Conservation (phyloP, 169 alveolate genomes). For the Condylostoma magnum region DNA sequence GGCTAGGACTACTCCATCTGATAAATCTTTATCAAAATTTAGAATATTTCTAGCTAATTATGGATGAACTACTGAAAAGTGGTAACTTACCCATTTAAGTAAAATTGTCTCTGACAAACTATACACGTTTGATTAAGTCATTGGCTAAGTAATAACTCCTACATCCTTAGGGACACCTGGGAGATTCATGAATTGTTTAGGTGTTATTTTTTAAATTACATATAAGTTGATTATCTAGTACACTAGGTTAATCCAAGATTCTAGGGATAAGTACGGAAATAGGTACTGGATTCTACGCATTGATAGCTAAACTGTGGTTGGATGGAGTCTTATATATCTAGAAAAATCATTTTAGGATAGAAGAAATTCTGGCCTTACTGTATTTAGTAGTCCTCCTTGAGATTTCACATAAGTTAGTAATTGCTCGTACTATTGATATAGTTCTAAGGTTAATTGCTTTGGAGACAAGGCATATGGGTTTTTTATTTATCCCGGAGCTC, state of each 20-base stretch:
- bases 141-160: conserved; percentile 46
- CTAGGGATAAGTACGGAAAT: conserved; percentile 75
- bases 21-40: conserved; percentile 79
- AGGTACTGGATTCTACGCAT: conserved; percentile 60
- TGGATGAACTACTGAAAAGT: conserved; percentile 76
- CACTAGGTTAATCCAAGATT: conserved; percentile 87
- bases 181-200: conserved; percentile 61
- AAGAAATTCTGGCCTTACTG: conserved; percentile 84
- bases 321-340: conserved; percentile 36
- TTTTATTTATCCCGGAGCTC: conserved; percentile 69
- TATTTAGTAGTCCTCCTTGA: conserved; percentile 83
- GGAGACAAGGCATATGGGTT: conserved; percentile 31
- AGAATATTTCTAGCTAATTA: conserved; percentile 53
- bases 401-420: conserved; percentile 14
- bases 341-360: conserved; percentile 62
- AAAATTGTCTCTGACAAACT: conserved; percentile 77
- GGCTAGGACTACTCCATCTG: conserved; percentile 78
- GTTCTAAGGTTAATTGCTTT: conserved; percentile 37
- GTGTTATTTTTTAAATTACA: conserved; percentile 81
- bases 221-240: conserved; percentile 85
- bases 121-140: conserved; percentile 61
- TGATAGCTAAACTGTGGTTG: conserved; percentile 22
- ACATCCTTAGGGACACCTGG: conserved; percentile 69
- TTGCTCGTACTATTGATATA: conserved; percentile 43
- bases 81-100: conserved; percentile 85